Conservation (phyloP, 371 early-diverging fungal genomes). For the Mucor lusitanicus region DNA sequence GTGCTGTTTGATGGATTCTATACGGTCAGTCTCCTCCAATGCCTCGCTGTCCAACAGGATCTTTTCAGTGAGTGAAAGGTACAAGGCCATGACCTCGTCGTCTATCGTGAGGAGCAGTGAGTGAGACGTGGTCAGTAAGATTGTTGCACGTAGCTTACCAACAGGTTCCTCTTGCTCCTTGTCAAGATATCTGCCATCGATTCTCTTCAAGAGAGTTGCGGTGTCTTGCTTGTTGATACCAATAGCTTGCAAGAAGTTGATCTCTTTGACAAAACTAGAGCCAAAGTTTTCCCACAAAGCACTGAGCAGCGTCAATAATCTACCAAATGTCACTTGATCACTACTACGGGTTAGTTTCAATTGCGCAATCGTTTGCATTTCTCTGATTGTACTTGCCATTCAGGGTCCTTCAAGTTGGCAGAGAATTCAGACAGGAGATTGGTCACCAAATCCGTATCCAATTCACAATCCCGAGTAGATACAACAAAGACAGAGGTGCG, state of each 20-base stretch:
- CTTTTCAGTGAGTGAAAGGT: slow-evolving; percentile 27
- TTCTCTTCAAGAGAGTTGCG: slow-evolving; percentile 7
- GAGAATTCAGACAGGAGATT: slow-evolving; percentile 18
- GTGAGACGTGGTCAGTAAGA: background rate
- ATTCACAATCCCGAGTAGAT: slow-evolving; percentile 12
- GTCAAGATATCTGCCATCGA: slow-evolving; percentile 26
- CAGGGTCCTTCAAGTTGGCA: slow-evolving; percentile 14
- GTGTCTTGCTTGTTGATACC: background rate
- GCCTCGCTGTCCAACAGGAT: slow-evolving; percentile 13
- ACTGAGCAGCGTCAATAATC: slow-evolving; percentile 26
- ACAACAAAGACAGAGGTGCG: slow-evolving; percentile 31
- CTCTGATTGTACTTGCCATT: slow-evolving; percentile 17
- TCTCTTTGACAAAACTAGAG: slow-evolving; percentile 19
- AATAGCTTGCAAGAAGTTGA: slow-evolving; percentile 5
- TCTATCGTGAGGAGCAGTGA: slow-evolving; percentile 20
- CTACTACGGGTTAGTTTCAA: background rate
- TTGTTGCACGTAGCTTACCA: slow-evolving; percentile 17
- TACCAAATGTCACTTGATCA: slow-evolving; percentile 6
- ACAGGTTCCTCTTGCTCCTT: slow-evolving; percentile 30
- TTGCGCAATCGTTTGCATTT: background rate
- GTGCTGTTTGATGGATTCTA: slow-evolving; percentile 10
- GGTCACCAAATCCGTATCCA: background rate
- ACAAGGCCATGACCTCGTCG: slow-evolving; percentile 26
- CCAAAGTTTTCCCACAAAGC: slow-evolving; percentile 33
- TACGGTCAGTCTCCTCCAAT: slow-evolving; percentile 8